These are phyloP conservation scores for Carex littledalei DNA, from an alignment of 176 grass and related monocot genomes.

Conservation along the genomic window DNA sequence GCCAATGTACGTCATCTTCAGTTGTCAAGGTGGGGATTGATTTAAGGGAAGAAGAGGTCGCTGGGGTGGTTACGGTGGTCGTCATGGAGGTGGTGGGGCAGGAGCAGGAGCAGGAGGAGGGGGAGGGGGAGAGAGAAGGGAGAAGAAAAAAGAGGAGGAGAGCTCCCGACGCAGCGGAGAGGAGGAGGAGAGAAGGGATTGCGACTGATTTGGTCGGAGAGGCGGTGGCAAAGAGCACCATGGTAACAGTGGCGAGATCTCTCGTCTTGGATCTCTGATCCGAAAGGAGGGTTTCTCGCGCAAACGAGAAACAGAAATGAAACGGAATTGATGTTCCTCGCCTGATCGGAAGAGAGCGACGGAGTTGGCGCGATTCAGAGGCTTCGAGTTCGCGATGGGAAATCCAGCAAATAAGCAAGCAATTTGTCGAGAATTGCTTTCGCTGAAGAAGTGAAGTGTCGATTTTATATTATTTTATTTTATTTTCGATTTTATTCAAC, in stretches of 20 bases:
- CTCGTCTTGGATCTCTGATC: no score
- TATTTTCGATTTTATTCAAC: no score
- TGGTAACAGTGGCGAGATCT: constrained; percentile 9
- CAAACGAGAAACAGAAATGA: no score
- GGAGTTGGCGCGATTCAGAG: no score
- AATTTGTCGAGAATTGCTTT: no score
- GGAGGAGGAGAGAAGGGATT: constrained; percentile 51
- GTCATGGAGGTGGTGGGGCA: constrained; percentile 33
- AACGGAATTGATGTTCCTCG: no score
- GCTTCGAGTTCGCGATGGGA: no score
- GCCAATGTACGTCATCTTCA: constrained; percentile 60
- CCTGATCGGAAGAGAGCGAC: no score
- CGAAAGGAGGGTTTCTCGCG: no score
- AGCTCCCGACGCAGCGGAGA: constrained; percentile 41
- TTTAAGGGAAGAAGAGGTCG: constrained; percentile 22
- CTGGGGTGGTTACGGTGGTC: constrained; percentile 40
- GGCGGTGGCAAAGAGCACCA: constrained; percentile 46
- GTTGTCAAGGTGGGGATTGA: constrained; percentile 40
- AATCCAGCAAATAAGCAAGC: no score
- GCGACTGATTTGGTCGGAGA: constrained; percentile 49
- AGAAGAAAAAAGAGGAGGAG: constrained; percentile 50
- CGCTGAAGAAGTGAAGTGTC: no score
- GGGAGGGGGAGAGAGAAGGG: constrained; percentile 22
- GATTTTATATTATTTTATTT: no score
- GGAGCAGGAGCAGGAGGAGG: constrained; percentile 18